Evolutionary conservation across 192 early-diverging fungal genomes (phyloP), one percentile per base, ranked within the genome.

Genomic region (Coemansia guatemalensis): DNA sequence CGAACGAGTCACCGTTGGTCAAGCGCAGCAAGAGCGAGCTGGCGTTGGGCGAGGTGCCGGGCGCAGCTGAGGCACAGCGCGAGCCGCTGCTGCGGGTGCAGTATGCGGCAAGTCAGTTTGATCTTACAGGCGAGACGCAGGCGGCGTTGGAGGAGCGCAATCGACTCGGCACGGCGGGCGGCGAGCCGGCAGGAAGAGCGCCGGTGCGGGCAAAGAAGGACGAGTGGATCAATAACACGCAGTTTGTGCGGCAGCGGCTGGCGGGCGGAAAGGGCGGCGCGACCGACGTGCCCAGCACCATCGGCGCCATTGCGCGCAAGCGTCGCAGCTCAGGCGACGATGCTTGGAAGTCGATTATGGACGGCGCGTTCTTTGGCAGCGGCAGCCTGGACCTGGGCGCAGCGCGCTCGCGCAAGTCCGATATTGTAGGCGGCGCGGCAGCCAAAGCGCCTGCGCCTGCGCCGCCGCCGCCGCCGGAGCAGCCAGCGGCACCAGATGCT

Each of bases 141-240:
- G 58, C 62, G 5, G 70, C 70, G 32, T 41, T 66, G 24, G 70
- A 53, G 30, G 74, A 70, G 53, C 48, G 61, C 14, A 64, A 70
- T 47, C 60, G 54, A n/a, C 32, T 72, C 41, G 32, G 59, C 25
- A 7, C 23, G 9, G 49, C 48, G 0, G 44, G 56, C 21, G 32
- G 23, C 35, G 48, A 59, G 26, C n/a, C 22, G 22, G 8, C 14
- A 20, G 29, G 29, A 41, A 27, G 53, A 3, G 33, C 47, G 18
- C 22, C 30, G 1, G 49, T 48, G 27, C 68, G 64, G 24, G 67
- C 56, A 25, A 66, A 66, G 49, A 73, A 78, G 60, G 67, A 68
- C 58, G 74, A 78, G 51, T 78, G 75, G 75, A 73, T 78, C 23
- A 62, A 68, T 18, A 78, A 78, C 39, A 78, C 61, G 41, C 70